Evolutionary conservation across 177 flowering plant species (phyloP).

Genomic region (Vitis hybrid): DNA sequence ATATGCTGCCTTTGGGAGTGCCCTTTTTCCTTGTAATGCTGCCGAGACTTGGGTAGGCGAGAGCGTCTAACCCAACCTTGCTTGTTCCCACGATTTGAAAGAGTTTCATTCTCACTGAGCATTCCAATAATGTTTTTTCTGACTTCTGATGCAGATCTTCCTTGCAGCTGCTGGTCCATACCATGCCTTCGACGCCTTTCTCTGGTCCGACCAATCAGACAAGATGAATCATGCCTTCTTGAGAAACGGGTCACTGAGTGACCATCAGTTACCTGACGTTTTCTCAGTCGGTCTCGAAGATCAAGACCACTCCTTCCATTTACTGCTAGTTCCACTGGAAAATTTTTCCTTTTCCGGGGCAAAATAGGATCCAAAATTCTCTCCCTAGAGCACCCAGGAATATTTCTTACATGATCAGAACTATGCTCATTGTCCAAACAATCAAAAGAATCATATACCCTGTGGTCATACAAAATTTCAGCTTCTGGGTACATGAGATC

Average conservation of each 20-base stretch:
- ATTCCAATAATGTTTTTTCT: slow-evolving; percentile 25
- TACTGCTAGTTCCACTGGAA: slow-evolving; percentile 20
- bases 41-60: no score
- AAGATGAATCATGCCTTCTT: slow-evolving; percentile 29
- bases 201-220: slow-evolving; percentile 10
- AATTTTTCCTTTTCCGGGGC: slow-evolving; percentile 29
- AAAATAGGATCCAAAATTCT: slow-evolving; percentile 26
- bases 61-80: slow-evolving; percentile 22
- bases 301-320: slow-evolving; percentile 27
- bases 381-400: slow-evolving; percentile 23
- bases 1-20: slow-evolving; percentile 14
- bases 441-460: slow-evolving; percentile 22
- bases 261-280: slow-evolving; percentile 28
- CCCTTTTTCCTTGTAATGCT: slow-evolving; percentile 20
- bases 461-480: slow-evolving; percentile 24
- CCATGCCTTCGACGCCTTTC: slow-evolving; percentile 24
- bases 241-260: slow-evolving; percentile 10
- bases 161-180: slow-evolving; percentile 9
- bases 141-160: slow-evolving; percentile 45
- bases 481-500: slow-evolving; percentile 28
- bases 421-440: slow-evolving; percentile 23
- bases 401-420: slow-evolving; percentile 17
- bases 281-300: slow-evolving; percentile 46
- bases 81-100: slow-evolving; percentile 8
- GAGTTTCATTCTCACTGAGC: slow-evolving; percentile 14